Evolutionary conservation across 1,284 basidiomycete species (phyloP).

Genomic region (Boletus sp.): DNA sequence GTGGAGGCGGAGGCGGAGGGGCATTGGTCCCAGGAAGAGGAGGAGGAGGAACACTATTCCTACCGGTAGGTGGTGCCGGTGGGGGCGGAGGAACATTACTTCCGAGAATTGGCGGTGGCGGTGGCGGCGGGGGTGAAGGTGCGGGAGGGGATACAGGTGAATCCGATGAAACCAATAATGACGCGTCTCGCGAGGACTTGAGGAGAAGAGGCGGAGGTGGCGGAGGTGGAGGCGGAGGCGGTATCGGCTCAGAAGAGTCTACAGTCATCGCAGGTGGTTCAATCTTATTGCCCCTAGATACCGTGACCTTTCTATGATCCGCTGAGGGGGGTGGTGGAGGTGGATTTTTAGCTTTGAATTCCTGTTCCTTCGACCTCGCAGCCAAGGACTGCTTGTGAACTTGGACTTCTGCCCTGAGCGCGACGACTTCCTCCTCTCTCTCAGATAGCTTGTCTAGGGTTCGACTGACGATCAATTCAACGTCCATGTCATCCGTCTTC

Average conservation of each 20-base stretch:
- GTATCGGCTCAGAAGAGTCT: constrained; percentile 1
- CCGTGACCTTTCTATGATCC: constrained; percentile 19
- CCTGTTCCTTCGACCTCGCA: constrained; percentile 60
- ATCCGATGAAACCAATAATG: constrained; percentile 17
- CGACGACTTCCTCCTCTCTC: constrained; percentile 66
- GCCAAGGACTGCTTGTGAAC: constrained; percentile 50
- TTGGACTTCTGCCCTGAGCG: constrained; percentile 50
- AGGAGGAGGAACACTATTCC: constrained; percentile 6
- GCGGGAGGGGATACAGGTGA: constrained; percentile 15
- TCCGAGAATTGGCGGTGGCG: not conserved
- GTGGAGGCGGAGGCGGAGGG: constrained; percentile 33
- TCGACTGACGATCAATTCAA: constrained; percentile 64
- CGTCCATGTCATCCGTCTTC: constrained; percentile 53
- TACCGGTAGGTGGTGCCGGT: constrained; percentile 24
- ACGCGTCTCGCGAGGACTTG: constrained; percentile 14
- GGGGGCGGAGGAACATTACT: constrained; percentile 7
- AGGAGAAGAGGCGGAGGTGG: constrained; percentile 13
- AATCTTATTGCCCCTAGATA: constrained; percentile 25
- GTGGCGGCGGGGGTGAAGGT: not conserved
- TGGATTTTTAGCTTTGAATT: constrained; percentile 63
- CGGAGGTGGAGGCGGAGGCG: constrained; percentile 7
- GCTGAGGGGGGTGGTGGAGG: constrained; percentile 58
- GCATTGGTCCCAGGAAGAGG: too few relatives aligned
- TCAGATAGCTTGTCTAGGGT: constrained; percentile 68
- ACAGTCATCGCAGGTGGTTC: constrained; percentile 1